These are phyloP conservation scores for Vanrija humicola DNA, from an alignment of 1,284 basidiomycete genomes.

Conservation along the genomic window DNA sequence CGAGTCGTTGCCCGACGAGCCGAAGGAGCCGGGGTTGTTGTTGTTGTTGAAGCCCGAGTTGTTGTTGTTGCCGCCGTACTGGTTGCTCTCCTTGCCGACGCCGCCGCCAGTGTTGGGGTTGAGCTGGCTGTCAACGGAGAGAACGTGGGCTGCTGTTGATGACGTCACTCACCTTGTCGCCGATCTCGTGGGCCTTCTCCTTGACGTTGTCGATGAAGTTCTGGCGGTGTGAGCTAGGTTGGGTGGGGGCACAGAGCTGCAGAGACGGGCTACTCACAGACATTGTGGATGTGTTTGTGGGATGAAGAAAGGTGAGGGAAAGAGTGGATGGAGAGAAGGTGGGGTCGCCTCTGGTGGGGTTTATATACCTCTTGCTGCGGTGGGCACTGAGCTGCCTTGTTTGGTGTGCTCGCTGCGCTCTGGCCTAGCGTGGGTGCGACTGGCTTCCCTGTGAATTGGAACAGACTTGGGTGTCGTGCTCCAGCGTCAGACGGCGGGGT, in stretches of 20 bases:
- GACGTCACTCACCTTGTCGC: not conserved
- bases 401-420: no score
- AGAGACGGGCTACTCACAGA: constrained; percentile 6
- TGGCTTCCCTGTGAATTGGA: no score
- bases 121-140: not conserved
- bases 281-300: constrained; percentile 6
- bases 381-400: no score
- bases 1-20: constrained; percentile 2
- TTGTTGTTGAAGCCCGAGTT: not conserved
- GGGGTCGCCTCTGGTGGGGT: no score
- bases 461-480: no score
- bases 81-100: not conserved
- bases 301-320: not conserved
- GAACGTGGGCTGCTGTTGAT: not conserved
- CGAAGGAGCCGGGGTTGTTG: not conserved
- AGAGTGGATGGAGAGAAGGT: no score
- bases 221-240: not conserved
- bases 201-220: constrained; percentile 12
- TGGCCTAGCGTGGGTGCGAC: no score
- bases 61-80: not conserved
- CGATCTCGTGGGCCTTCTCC: constrained; percentile 5
- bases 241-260: not conserved
- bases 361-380: no score
- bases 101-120: no score
- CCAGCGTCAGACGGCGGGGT: no score